Base-by-base conservation (phyloP, 176 grass and related monocot genomes). In the Aechmea fasciata region DNA sequence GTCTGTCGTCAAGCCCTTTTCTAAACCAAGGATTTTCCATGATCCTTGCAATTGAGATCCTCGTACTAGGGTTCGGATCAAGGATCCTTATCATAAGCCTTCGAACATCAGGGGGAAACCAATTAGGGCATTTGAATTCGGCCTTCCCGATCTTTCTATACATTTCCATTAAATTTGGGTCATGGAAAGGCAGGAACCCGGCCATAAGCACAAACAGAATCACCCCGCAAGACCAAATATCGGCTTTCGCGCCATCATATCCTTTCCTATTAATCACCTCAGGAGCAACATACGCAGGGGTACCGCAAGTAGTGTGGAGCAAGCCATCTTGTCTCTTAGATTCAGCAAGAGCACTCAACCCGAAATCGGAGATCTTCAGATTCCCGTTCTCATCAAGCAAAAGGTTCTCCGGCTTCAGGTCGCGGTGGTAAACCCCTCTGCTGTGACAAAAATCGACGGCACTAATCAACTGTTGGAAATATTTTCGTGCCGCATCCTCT, bases 221-320 rank as follows among this genome's bases (percentile, higher is more conserved):
- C 49, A 97, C 89, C 51, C 93, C 89, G 51, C 89, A 97, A 66
- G 93, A 88, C 93, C 89, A 97, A 22, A 92, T 90, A 49, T 97
- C 93, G 72, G 86, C 84, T 83, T 97, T 97, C 70, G 82, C 86
- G 78, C 93, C 89, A 72, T 92, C 85, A 69, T 97, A 97, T 15
- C 89, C 93, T 68, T 87, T 92, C 70, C 82, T 83, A 47, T 63
- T 83, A 59, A 97, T 90, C 13, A 97, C 72, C 80, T 97, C 93
- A 10, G 93, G 89, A 64, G 89, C 89, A 87, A 92, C 89, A 75
- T 92, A 92, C 24, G 93, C 93, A 20, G 89, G 93, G 62, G 89
- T 97, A 73, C 93, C 89, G 62, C 93, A 97, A 57, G 79, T 90
- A 19, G 89, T 97, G 77, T 90, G 86, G 3, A 97, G 86, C 52